Evolutionary conservation across 2,329 filamentous ascomycete genomes (phyloP).

Genomic region (Lasiodiplodia gonubiensis): DNA sequence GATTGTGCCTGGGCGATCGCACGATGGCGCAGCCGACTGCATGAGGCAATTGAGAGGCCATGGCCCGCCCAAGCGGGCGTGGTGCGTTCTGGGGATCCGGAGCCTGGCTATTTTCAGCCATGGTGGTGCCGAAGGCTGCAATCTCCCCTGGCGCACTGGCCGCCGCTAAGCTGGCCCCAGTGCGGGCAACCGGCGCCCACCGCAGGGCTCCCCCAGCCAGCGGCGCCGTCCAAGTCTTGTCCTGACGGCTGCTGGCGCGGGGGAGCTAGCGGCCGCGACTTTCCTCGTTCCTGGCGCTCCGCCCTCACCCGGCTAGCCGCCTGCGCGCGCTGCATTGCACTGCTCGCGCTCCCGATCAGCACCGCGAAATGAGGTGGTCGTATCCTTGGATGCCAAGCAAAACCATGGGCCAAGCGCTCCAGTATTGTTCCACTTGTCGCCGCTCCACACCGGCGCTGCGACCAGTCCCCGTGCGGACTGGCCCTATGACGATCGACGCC

Average conservation of each 20-base stretch:
- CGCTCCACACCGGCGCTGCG: conserved; percentile 12
- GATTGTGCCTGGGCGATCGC: conserved; percentile 27
- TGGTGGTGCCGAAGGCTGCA: conserved; percentile 19
- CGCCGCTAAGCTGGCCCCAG: neutral
- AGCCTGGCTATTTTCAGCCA: conserved; percentile 18
- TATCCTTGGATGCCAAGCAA: conserved; percentile 25
- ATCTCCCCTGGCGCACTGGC: conserved; percentile 24
- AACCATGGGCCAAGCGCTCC: conserved; percentile 26
- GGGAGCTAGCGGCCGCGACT: neutral
- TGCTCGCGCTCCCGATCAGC: conserved; percentile 14
- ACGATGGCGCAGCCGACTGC: conserved; percentile 16
- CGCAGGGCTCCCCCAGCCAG: neutral
- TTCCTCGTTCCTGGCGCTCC: neutral
- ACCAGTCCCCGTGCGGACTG: conserved; percentile 2
- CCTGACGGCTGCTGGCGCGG: neutral
- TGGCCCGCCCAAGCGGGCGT: neutral
- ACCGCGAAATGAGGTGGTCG: conserved; percentile 21
- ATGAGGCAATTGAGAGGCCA: conserved; percentile 26
- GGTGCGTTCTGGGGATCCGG: conserved; percentile 23
- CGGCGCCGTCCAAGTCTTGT: neutral
- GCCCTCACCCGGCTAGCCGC: neutral
- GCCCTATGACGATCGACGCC: conserved; percentile 27
- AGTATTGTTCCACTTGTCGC: conserved; percentile 32
- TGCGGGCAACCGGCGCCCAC: neutral
- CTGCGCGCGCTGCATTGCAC: neutral